A percentile compares a stretch with the other conserved stretches of the same genome.
Conservation (phyloP, 192 early-diverging fungal genomes). For the Gaertneriomyces semiglobifer region DNA sequence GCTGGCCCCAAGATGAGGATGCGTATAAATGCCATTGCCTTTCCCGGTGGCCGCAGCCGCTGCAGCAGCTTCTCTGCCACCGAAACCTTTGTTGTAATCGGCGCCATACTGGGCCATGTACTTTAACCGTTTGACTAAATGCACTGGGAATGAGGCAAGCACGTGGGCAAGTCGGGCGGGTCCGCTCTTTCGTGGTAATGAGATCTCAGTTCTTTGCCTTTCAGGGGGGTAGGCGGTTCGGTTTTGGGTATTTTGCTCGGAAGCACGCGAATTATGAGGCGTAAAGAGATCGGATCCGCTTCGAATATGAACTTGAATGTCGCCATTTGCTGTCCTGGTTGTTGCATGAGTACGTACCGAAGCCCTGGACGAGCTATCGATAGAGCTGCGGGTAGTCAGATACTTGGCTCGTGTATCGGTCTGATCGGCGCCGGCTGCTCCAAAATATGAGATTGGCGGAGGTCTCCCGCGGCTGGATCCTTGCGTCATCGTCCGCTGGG, state of each 20-base stretch:
- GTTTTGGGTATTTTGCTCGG: not conserved
- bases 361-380: not conserved
- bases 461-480: constrained; percentile 49
- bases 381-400: constrained; percentile 1
- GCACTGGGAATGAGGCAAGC: constrained; percentile 41
- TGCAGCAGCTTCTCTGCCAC: constrained; percentile 25
- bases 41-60: not conserved
- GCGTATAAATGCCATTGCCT: constrained; percentile 8
- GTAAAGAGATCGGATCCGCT: not conserved
- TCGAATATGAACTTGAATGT: not conserved
- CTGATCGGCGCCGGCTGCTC: not conserved
- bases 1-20: constrained; percentile 10
- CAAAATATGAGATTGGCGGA: constrained; percentile 46
- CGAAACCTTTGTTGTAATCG: constrained; percentile 39
- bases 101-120: constrained; percentile 38
- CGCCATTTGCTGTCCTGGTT: not conserved
- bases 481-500: constrained; percentile 81
- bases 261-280: not conserved
- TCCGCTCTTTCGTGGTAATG: constrained; percentile 43
- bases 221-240: not conserved
- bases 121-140: constrained; percentile 33
- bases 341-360: not conserved
- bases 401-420: not conserved
- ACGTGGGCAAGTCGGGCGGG: constrained; percentile 51
- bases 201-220: not conserved